Evolutionary conservation across 768 basidiomycete genomes (phyloP).

Genomic region (Coprinopsis strossmayeri): DNA sequence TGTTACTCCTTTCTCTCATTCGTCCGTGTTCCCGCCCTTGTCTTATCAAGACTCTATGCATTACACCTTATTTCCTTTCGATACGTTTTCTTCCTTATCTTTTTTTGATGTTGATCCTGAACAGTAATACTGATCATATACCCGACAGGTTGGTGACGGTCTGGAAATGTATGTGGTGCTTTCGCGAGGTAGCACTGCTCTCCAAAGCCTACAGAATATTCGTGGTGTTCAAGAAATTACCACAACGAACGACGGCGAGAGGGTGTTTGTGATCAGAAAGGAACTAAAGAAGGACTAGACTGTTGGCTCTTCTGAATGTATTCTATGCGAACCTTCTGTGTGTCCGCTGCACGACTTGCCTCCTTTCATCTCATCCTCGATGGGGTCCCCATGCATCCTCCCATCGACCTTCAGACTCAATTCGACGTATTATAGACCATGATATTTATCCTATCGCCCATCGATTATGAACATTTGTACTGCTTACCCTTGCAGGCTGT

Average conservation of each 20-base stretch:
- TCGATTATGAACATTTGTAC: conserved; percentile 4
- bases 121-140: conserved; percentile 12
- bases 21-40: neutral
- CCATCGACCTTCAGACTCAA: neutral
- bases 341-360: neutral
- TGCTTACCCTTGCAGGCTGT: neutral
- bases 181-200: conserved; percentile 50
- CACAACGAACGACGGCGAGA: conserved; percentile 55
- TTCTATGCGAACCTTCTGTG: neutral
- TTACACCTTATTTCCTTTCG: conserved; percentile 6
- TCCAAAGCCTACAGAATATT: conserved; percentile 51
- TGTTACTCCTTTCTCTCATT: neutral
- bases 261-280: conserved; percentile 67
- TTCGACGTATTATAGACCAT: conserved; percentile 1
- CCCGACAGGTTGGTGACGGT: conserved; percentile 81
- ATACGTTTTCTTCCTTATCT: no score
- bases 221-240: conserved; percentile 61
- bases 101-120: no score
- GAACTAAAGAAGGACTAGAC: conserved; percentile 79
- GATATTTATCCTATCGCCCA: conserved; percentile 6
- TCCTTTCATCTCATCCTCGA: no score
- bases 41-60: neutral
- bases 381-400: no score
- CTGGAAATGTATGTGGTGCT: conserved; percentile 89
- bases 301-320: neutral